Conservation (phyloP, 1,284 basidiomycete genomes). For the Bondarzewia mesenterica region DNA sequence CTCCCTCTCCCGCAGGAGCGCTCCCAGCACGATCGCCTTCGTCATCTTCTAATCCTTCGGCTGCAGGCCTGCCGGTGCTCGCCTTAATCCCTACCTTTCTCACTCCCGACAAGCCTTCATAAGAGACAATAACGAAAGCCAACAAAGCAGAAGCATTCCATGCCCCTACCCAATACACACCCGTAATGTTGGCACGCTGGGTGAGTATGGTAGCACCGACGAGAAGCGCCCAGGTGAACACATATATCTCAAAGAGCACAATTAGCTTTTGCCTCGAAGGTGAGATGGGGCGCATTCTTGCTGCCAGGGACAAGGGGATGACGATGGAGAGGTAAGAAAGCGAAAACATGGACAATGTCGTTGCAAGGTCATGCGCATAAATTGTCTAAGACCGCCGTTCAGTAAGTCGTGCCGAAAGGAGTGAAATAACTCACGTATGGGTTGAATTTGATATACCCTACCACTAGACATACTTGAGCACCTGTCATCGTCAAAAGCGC, state of each 20-base stretch:
- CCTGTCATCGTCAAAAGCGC: slow-evolving; percentile 37
- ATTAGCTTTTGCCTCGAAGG: slow-evolving; percentile 22
- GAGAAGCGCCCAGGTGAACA: slow-evolving; percentile 28
- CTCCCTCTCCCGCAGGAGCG: not conserved
- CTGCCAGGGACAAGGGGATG: slow-evolving; percentile 29
- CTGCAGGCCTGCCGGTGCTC: slow-evolving; percentile 2
- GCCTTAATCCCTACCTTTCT: slow-evolving; percentile 13
- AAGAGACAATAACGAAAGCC: slow-evolving; percentile 35
- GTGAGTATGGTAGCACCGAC: slow-evolving; percentile 21
- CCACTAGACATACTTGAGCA: slow-evolving; percentile 39
- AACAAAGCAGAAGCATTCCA: slow-evolving; percentile 47
- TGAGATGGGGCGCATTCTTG: slow-evolving; percentile 20
- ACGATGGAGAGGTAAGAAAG: slow-evolving; percentile 42
- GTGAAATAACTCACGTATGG: slow-evolving; percentile 44
- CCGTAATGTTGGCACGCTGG: slow-evolving; percentile 18
- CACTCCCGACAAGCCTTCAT: slow-evolving; percentile 27
- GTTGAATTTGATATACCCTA: slow-evolving; percentile 45
- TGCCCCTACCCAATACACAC: slow-evolving; percentile 29
- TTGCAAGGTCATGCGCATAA: slow-evolving; percentile 47
- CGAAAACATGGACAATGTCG: slow-evolving; percentile 40
- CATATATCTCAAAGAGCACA: slow-evolving; percentile 20
- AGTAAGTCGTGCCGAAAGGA: not conserved
- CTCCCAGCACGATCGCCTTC: slow-evolving; percentile 7
- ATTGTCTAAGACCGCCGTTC: slow-evolving; percentile 34
- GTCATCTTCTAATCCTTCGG: slow-evolving; percentile 5